Conservation (phyloP, 2,329 filamentous ascomycete genomes). For the Calonectria montana region DNA sequence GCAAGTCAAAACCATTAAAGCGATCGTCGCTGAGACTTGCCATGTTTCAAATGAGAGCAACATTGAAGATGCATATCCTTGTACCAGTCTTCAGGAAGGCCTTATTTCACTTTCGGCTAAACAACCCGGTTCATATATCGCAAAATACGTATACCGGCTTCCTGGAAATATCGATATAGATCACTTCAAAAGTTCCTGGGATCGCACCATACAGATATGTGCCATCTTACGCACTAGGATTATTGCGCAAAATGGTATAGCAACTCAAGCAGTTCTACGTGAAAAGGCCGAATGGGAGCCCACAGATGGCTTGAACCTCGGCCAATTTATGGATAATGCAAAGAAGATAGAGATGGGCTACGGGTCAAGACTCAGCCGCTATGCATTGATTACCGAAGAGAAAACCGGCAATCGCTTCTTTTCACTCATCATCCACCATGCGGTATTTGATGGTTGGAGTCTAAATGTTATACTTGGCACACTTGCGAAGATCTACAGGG, state of each 20-base stretch:
- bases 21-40: background rate
- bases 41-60: background rate
- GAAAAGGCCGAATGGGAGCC: background rate
- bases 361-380: background rate
- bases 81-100: constrained; percentile 50
- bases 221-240: constrained; percentile 5
- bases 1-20: background rate
- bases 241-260: background rate
- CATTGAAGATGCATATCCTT: constrained; percentile 39
- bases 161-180: background rate
- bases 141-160: constrained; percentile 7
- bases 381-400: background rate
- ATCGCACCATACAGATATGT: background rate
- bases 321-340: background rate
- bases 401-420: background rate
- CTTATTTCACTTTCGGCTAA: constrained; percentile 41
- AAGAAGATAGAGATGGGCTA: constrained; percentile 1
- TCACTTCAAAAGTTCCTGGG: background rate
- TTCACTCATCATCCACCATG: background rate
- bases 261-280: background rate
- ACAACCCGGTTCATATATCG: constrained; percentile 20
- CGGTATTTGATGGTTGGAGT: constrained; percentile 10
- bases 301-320: background rate
- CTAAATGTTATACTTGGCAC: background rate
- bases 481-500: background rate